Conservation (phyloP, 305 asterid genomes). For the Solanum hybrid region DNA sequence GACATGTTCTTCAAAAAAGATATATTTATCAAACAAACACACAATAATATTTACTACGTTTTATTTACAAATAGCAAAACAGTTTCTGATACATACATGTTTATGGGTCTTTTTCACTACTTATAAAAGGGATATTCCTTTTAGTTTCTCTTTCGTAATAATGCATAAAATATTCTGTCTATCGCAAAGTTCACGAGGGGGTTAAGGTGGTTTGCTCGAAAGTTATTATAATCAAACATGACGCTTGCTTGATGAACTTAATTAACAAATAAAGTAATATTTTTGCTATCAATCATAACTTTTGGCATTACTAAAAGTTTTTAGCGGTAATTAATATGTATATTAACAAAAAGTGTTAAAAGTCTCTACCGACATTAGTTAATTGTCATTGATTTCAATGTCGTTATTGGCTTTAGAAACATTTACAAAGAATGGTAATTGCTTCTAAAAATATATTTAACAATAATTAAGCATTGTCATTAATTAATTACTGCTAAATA, state of each 20-base stretch:
- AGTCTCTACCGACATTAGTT: neutral
- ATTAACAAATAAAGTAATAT: too few species aligned
- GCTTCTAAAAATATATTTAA: too few species aligned
- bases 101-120: neutral
- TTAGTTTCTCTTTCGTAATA: neutral
- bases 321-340: too few species aligned
- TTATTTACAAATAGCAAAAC: neutral
- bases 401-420: too few species aligned
- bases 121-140: neutral
- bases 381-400: too few species aligned
- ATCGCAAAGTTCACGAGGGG: neutral
- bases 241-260: too few species aligned
- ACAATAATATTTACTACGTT: neutral
- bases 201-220: too few species aligned
- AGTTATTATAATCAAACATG: too few species aligned
- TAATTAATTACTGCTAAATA: too few species aligned
- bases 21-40: neutral
- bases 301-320: neutral
- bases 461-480: too few species aligned
- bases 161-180: neutral
- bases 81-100: neutral
- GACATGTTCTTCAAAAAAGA: conserved; percentile 10
- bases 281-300: neutral
- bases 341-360: too few species aligned
- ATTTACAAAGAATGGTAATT: too few species aligned